These are phyloP conservation scores for Russula olivacea DNA, from an alignment of 768 basidiomycete genomes.

Conservation along the genomic window DNA sequence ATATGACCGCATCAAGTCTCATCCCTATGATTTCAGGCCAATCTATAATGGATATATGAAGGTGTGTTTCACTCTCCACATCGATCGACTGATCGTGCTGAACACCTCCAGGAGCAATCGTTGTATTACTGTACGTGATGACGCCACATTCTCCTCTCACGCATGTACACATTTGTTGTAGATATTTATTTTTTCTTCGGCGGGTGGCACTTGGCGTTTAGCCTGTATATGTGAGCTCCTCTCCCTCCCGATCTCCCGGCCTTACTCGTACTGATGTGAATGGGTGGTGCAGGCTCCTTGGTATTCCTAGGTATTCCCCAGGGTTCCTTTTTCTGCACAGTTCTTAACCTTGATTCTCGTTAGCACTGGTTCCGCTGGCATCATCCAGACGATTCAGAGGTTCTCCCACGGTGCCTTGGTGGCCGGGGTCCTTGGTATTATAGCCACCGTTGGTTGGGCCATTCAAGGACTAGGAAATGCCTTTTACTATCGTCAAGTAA, in stretches of 20 bases:
- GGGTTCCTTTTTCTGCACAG: background rate
- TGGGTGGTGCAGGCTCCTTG: constrained; percentile 65
- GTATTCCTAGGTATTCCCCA: constrained; percentile 66
- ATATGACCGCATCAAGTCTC: constrained; percentile 20
- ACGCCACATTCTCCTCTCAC: constrained; percentile 24
- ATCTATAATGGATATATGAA: constrained; percentile 98
- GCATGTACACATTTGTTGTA: constrained; percentile 33
- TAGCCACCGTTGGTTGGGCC: constrained; percentile 84
- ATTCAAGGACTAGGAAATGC: constrained; percentile 79
- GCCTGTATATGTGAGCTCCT: constrained; percentile 73
- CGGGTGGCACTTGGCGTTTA: constrained; percentile 91
- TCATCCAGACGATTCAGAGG: constrained; percentile 87
- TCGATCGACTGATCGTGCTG: constrained; percentile 20
- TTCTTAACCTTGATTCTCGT: background rate
- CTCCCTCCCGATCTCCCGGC: background rate
- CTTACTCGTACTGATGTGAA: constrained; percentile 27
- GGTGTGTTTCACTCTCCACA: constrained; percentile 39
- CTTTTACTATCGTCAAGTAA: constrained; percentile 72
- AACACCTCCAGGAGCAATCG: constrained; percentile 70
- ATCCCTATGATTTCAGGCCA: constrained; percentile 46
- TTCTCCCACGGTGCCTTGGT: constrained; percentile 65
- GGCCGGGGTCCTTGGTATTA: constrained; percentile 72
- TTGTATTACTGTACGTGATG: constrained; percentile 77
- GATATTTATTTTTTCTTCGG: constrained; percentile 97
- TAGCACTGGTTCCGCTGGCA: constrained; percentile 90